Conservation (phyloP, 306 rosid species). For the Mucuna pruriens region DNA sequence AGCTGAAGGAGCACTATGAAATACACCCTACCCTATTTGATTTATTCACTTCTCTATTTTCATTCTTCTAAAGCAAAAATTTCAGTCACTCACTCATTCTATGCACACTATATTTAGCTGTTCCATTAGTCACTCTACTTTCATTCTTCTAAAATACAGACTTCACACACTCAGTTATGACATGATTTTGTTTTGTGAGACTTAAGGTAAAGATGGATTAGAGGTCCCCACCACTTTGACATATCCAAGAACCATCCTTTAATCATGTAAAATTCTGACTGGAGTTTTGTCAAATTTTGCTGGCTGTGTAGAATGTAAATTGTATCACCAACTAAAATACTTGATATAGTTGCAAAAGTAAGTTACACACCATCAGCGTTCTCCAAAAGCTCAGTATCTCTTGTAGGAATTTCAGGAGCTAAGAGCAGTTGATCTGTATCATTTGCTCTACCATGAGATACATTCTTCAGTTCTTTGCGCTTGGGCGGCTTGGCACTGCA, state of each 20-base stretch:
- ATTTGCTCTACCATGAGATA: conserved; percentile 41
- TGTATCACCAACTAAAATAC: conserved; percentile 13
- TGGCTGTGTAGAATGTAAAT: conserved; percentile 14
- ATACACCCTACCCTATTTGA: not conserved
- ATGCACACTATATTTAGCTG: not conserved
- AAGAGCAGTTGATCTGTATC: conserved; percentile 32
- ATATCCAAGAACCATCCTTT: not conserved
- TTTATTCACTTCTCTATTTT: not conserved
- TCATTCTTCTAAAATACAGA: not conserved
- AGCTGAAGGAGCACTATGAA: not conserved
- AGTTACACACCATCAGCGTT: conserved; percentile 60
- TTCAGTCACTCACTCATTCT: not conserved
- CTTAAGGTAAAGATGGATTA: not conserved
- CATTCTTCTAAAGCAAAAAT: not conserved
- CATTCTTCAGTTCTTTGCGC: conserved; percentile 47
- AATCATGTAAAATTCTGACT: conserved; percentile 1
- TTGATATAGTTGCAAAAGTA: conserved; percentile 30
- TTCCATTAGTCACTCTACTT: not conserved
- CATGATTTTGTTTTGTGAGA: not conserved
- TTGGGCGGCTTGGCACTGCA: conserved; percentile 67
- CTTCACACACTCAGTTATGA: not conserved
- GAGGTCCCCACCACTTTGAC: conserved; percentile 9
- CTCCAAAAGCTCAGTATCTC: conserved; percentile 51
- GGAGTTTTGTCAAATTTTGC: conserved; percentile 4
- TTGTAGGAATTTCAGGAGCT: conserved; percentile 44